These are phyloP conservation scores for Calonectria naviculata DNA, from an alignment of 2,329 filamentous ascomycete species.

Conservation along the genomic window DNA sequence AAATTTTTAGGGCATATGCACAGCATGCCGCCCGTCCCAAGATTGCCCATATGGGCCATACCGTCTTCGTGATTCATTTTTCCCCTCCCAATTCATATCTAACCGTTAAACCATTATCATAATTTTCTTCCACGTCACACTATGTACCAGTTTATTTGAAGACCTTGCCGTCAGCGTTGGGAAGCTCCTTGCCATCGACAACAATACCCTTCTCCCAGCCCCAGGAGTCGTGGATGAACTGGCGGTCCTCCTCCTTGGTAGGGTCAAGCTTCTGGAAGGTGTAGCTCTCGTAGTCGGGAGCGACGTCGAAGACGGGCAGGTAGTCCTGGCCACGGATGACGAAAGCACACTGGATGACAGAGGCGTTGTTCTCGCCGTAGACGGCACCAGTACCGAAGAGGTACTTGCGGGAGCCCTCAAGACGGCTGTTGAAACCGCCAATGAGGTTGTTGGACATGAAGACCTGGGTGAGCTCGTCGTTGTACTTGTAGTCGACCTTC, in stretches of 20 bases:
- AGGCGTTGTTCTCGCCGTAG: constrained; percentile 89
- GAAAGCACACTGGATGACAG: constrained; percentile 92
- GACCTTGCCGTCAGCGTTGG: constrained; percentile 93
- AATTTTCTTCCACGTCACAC: constrained; percentile 31
- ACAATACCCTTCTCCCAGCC: constrained; percentile 87
- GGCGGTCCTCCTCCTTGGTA: constrained; percentile 83
- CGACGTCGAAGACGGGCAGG: constrained; percentile 91
- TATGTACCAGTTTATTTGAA: constrained; percentile 82
- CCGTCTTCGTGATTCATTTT: constrained; percentile 44
- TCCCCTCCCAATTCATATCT: constrained; percentile 38
- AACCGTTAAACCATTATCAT: constrained; percentile 49
- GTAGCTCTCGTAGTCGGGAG: constrained; percentile 98
- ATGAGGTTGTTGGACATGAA: constrained; percentile 99
- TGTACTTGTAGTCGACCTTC: constrained; percentile 98
- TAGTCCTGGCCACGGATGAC: constrained; percentile 92
- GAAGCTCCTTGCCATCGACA: constrained; percentile 88
- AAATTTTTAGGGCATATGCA: constrained; percentile 30
- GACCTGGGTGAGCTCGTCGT: constrained; percentile 93
- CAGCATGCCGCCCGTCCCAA: constrained; percentile 31
- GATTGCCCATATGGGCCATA: constrained; percentile 38
- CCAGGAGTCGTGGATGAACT: constrained; percentile 90
- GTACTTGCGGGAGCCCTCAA: constrained; percentile 98
- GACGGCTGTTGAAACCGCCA: constrained; percentile 96
- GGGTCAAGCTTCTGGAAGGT: constrained; percentile 96
- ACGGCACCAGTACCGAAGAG: constrained; percentile 92